Conservation (phyloP, 2,329 filamentous ascomycete species). For the Apiospora aurea region DNA sequence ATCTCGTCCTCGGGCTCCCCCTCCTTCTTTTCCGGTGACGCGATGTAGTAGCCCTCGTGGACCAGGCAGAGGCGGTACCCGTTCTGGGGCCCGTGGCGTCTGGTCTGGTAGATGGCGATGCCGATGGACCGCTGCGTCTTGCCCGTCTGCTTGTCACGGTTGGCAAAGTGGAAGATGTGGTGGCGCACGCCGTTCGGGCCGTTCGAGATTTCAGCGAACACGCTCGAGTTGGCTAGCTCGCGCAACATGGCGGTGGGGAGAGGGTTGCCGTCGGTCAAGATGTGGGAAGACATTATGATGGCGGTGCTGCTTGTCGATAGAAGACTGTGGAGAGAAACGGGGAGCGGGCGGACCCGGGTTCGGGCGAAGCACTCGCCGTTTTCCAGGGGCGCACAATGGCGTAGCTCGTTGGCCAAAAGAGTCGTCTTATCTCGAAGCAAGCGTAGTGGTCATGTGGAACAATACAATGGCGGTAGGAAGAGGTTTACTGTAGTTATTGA, state of each 20-base stretch:
- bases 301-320: background rate
- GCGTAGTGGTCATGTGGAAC: too few species aligned
- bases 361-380: too few species aligned
- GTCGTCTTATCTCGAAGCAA: too few species aligned
- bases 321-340: background rate
- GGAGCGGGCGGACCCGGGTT: background rate
- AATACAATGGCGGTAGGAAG: too few species aligned
- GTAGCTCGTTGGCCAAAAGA: too few species aligned
- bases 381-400: background rate
- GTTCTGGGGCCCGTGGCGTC: constrained; percentile 14
- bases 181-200: background rate
- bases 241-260: constrained; percentile 11
- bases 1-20: constrained; percentile 4
- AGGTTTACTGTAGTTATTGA: too few species aligned
- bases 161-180: constrained; percentile 2
- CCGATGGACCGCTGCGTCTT: background rate
- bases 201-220: constrained; percentile 2
- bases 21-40: background rate
- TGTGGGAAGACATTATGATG: constrained; percentile 4
- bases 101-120: constrained; percentile 17
- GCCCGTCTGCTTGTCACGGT: background rate
- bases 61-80: constrained; percentile 20
- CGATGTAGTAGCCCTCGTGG: constrained; percentile 4
- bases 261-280: background rate
- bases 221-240: background rate